These are phyloP conservation scores for Scopulariopsis brevicaulis DNA, from an alignment of 2,329 filamentous ascomycete species.

Conservation along the genomic window DNA sequence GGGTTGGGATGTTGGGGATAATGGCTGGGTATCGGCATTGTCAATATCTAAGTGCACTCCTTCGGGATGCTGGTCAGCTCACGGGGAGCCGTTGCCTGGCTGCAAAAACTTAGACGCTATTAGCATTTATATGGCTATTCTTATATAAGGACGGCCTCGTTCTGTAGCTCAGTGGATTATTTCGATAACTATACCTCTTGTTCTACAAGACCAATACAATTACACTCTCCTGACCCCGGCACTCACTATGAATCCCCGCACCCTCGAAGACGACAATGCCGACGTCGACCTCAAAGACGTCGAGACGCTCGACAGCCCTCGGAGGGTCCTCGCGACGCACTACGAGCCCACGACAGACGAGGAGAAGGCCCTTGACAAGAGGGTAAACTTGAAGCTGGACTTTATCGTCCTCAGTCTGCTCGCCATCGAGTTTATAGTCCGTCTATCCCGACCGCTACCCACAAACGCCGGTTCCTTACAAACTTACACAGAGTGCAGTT, in stretches of 20 bases:
- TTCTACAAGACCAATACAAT: too few relatives aligned
- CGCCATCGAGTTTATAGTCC: constrained; percentile 10
- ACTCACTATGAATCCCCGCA: neutral
- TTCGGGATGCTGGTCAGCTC: too few relatives aligned
- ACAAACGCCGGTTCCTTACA: neutral
- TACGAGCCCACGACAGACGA: constrained; percentile 8
- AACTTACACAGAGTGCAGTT: constrained; percentile 5
- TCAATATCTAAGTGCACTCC: too few relatives aligned
- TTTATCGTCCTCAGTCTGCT: constrained; percentile 8
- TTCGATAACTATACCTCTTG: too few relatives aligned
- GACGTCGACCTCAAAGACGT: constrained; percentile 1
- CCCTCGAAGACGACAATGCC: neutral
- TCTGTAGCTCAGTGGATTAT: too few relatives aligned
- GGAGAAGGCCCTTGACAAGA: constrained; percentile 8
- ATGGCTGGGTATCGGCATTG: too few relatives aligned
- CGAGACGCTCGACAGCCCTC: constrained; percentile 4
- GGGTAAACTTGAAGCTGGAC: constrained; percentile 9
- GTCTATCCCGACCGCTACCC: neutral
- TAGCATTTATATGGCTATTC: too few relatives aligned
- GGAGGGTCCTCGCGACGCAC: neutral
- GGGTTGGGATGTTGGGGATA: neutral
- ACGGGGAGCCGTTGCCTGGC: too few relatives aligned
- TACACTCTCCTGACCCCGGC: neutral
- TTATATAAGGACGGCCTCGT: too few relatives aligned
- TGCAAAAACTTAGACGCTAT: too few relatives aligned